Conservation (phyloP, 2,329 filamentous ascomycete species). For the Elsinoe fawcettii region DNA sequence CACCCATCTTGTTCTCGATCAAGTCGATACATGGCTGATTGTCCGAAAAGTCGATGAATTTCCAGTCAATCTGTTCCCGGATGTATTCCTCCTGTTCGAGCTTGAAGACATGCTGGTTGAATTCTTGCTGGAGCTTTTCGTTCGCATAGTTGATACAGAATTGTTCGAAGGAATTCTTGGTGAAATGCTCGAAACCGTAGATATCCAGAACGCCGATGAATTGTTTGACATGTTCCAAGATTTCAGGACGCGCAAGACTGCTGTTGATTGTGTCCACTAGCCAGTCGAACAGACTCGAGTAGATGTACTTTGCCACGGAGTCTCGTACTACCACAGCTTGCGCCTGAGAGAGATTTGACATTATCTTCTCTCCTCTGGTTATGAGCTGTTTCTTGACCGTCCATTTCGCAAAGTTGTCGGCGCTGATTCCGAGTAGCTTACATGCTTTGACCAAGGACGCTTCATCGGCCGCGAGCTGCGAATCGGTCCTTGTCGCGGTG, state of each 20-base stretch:
- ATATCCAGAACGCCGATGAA: slow-evolving; percentile 99
- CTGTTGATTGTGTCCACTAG: slow-evolving; percentile 94
- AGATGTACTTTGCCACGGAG: slow-evolving; percentile 97
- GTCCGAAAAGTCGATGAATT: slow-evolving; percentile 98
- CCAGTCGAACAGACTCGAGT: slow-evolving; percentile 98
- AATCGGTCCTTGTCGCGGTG: slow-evolving; percentile 79
- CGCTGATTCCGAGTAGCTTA: slow-evolving; percentile 77
- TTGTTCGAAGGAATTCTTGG: slow-evolving; percentile 98
- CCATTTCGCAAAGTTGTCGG: slow-evolving; percentile 86
- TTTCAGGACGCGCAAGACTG: slow-evolving; percentile 80
- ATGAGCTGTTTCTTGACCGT: slow-evolving; percentile 98
- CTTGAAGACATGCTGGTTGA: slow-evolving; percentile 99
- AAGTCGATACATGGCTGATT: slow-evolving; percentile 98
- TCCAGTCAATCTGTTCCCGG: slow-evolving; percentile 96
- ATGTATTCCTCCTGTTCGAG: slow-evolving; percentile 97
- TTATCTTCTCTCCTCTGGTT: slow-evolving; percentile 94
- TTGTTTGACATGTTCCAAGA: slow-evolving; percentile 70
- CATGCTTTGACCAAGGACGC: slow-evolving; percentile 76
- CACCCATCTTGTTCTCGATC: slow-evolving; percentile 88
- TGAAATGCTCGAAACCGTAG: slow-evolving; percentile 98
- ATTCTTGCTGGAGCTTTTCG: slow-evolving; percentile 97
- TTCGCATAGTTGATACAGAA: slow-evolving; percentile 99
- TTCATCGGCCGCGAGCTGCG: slow-evolving; percentile 70
- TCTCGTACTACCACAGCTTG: slow-evolving; percentile 92
- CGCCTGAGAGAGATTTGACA: slow-evolving; percentile 86